phyloP scores from a whole-genome alignment of 805 yeast genomes.

The Teunomyces aglyptinius region DNA sequence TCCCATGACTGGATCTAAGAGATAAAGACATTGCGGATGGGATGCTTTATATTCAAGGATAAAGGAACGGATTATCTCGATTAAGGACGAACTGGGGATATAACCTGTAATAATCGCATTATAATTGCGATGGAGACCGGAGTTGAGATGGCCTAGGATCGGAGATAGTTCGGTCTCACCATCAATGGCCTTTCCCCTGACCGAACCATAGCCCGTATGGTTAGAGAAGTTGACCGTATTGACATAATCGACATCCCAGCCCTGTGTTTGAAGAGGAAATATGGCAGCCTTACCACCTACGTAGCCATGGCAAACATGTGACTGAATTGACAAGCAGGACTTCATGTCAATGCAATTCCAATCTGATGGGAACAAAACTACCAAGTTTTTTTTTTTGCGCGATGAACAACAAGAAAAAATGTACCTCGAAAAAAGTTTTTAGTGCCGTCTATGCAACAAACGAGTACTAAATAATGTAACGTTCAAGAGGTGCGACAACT shows the following conservation, averaged over 20 bases:
- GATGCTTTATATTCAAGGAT: conserved; percentile 34
- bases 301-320: conserved; percentile 72
- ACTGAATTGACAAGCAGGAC: conserved; percentile 53
- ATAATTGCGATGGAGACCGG: conserved; percentile 30
- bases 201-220: conserved; percentile 68
- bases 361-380: not conserved
- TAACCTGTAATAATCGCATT: conserved; percentile 67
- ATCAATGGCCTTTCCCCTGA: conserved; percentile 45
- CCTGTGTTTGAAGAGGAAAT: conserved; percentile 61
- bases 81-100: conserved; percentile 55
- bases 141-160: conserved; percentile 8
- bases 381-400: not conserved
- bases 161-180: conserved; percentile 5
- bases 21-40: conserved; percentile 44
- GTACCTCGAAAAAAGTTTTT: not conserved
- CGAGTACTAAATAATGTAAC: not conserved
- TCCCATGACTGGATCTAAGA: conserved; percentile 80
- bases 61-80: conserved; percentile 33
- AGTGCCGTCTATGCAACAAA: not conserved
- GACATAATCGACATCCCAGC: conserved; percentile 67
- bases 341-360: conserved; percentile 11
- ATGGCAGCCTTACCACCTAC: conserved; percentile 69
- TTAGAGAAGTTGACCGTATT: conserved; percentile 67
- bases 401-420: not conserved
- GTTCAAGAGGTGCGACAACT: not conserved